Base-by-base conservation (phyloP, 768 basidiomycete species). In the Zangia roseola region DNA sequence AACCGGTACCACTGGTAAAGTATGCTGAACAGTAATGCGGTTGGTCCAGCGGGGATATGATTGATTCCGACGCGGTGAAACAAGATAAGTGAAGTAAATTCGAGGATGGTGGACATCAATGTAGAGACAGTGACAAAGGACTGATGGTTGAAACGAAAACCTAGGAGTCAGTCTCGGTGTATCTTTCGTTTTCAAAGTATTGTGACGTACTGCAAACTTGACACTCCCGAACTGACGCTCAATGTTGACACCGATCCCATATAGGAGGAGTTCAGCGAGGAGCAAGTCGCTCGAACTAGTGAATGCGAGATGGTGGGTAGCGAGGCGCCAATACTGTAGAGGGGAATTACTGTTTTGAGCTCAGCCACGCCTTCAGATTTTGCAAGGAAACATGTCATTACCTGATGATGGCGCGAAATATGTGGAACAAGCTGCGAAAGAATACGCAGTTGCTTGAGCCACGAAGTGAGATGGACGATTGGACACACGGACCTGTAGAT, bases 341-440 rank as follows among this genome's bases (percentile, higher is more conserved):
- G 57, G 58, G 37, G 43, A 16, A 28, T 35, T 40, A 49, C 63
- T 63, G 59, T 58, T 64, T 69, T 65, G 71, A 67, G 65, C 58
- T 70, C 47, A 63, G 56, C 49, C 50, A 45, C 38, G 14, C 52
- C 56, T 56, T 54, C 43, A 50, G 30, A 40, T 14, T 33, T 48
- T 41, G 40, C 10, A 31, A 25, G 16, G 44, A 42, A 43, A 43
- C 24, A 41, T 41, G 17, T 44, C 49, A 44, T 51, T 71, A 91
- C 93, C 76, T 95, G 93, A 60, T 91, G 88, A 65, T 94, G 81
- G 45, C 81, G 82, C n/a, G 90, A 91, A 40, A 97, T 77, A 64
- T 97, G 93, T 2, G 93, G 94, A 17, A 89, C 80, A 34, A 94
- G 79, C 84, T 93, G 54, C 36, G n/a, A n/a, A 28, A 35, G n/a